A percentile compares a stretch with the other conserved stretches of the same genome.
phyloP scores from a whole-genome alignment of 169 alveolate genomes.

The Plasmodium falciparum region DNA sequence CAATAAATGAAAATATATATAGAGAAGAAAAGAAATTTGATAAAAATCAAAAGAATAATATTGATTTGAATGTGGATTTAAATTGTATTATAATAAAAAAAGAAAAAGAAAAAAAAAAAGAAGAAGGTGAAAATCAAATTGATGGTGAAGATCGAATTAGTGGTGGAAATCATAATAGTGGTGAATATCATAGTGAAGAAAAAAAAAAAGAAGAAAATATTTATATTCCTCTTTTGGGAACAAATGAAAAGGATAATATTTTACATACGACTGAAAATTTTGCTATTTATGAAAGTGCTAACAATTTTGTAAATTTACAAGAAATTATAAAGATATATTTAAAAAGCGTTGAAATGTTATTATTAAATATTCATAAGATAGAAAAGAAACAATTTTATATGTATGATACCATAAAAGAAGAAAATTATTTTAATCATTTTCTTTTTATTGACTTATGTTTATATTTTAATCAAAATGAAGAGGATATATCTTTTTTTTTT shows the following conservation, averaged over 20 bases:
- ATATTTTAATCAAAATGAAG: slow-evolving; percentile 67
- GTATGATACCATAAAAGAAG: slow-evolving; percentile 48
- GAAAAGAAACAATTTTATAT: slow-evolving; percentile 30
- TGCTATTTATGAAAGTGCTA: slow-evolving; percentile 23
- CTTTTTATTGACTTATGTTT: slow-evolving; percentile 48
- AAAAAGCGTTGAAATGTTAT: slow-evolving; percentile 26
- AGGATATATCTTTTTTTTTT: slow-evolving; percentile 22
- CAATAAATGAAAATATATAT: background rate
- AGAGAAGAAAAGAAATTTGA: slow-evolving; percentile 2
- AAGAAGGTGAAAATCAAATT: no score
- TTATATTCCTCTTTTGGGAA: slow-evolving; percentile 3
- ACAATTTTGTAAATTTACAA: slow-evolving; percentile 34
- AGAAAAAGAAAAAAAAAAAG: background rate
- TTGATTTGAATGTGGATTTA: background rate
- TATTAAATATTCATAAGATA: slow-evolving; percentile 20
- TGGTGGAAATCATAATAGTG: background rate
- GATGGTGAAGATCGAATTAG: background rate
- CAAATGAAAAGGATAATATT: slow-evolving; percentile 17
- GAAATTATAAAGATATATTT: slow-evolving; percentile 52
- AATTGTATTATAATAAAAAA: background rate
- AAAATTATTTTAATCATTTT: slow-evolving; percentile 47
- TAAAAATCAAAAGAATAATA: background rate
- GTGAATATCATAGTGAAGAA: no score
- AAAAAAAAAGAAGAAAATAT: background rate
- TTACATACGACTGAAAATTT: slow-evolving; percentile 10